phyloP scores from a whole-genome alignment of 179 eudicot species.

The Spinacia oleracea region DNA sequence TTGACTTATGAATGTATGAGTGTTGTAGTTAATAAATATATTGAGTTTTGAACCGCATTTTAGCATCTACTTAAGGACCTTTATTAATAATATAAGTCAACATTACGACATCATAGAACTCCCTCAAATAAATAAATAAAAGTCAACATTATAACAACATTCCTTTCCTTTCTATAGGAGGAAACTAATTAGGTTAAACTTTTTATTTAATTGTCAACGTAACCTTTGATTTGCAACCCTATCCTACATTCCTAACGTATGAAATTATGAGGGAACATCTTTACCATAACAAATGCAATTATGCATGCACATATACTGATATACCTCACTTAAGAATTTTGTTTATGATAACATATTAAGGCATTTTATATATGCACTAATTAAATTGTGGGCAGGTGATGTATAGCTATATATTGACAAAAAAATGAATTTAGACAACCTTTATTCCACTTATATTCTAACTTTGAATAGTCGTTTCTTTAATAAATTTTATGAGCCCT shows the following conservation, averaged over 20 bases:
- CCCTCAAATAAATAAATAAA: too few relatives aligned
- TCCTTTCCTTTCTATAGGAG: slow-evolving; percentile 19
- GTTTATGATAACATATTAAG: background rate
- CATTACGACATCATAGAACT: too few relatives aligned
- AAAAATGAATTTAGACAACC: background rate
- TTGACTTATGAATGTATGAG: slow-evolving; percentile 25
- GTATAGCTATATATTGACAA: background rate
- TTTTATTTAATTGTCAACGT: slow-evolving; percentile 27
- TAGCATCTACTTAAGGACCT: slow-evolving; percentile 21
- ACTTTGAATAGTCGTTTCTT: background rate
- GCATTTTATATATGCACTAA: slow-evolving; percentile 18
- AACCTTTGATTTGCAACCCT: too few relatives aligned
- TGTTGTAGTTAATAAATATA: background rate
- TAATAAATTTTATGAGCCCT: too few relatives aligned
- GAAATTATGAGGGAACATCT: slow-evolving; percentile 5
- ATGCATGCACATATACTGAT: slow-evolving; percentile 13
- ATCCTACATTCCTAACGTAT: slow-evolving; percentile 9
- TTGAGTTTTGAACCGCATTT: background rate
- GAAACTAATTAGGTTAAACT: slow-evolving; percentile 1
- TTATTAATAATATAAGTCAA: slow-evolving; percentile 25
- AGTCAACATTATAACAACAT: slow-evolving; percentile 32
- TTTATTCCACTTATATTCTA: background rate
- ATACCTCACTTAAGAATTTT: slow-evolving; percentile 15
- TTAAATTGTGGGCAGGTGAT: slow-evolving; percentile 12
- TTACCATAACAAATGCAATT: background rate